phyloP scores from a whole-genome alignment of 2,329 filamentous ascomycete genomes.

The Stemphylium vesicarium region DNA sequence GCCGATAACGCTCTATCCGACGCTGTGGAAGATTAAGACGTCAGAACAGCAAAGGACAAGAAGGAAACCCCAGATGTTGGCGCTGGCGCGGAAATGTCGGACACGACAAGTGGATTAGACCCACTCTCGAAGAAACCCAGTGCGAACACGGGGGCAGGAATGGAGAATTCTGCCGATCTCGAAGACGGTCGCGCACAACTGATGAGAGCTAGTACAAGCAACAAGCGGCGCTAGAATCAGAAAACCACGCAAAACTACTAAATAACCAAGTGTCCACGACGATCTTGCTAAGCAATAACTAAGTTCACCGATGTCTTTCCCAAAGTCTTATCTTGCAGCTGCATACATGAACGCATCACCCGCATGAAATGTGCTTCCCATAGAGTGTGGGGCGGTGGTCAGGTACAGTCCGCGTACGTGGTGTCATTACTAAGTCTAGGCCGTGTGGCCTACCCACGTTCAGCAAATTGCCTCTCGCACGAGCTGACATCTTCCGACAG shows the following conservation, averaged over 20 bases:
- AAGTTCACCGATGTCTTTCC: neutral
- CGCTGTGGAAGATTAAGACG: slow-evolving; percentile 1
- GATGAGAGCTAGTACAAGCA: slow-evolving; percentile 4
- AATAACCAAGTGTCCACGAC: neutral
- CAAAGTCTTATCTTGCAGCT: neutral
- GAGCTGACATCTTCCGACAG: slow-evolving; percentile 6
- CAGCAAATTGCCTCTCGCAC: slow-evolving; percentile 7
- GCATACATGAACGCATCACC: neutral
- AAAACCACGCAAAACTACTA: neutral
- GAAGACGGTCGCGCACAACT: neutral
- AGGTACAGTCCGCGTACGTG: neutral
- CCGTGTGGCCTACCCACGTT: neutral
- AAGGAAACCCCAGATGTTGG: slow-evolving; percentile 1
- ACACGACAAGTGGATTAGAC: neutral
- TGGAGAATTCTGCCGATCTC: neutral
- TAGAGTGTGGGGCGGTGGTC: neutral
- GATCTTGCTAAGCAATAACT: slow-evolving; percentile 1
- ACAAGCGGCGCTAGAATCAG: neutral
- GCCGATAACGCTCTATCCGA: neutral
- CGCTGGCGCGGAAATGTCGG: slow-evolving; percentile 5
- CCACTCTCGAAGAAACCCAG: neutral
- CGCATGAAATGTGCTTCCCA: neutral
- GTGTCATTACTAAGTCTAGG: slow-evolving; percentile 1
- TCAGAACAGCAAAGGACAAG: neutral
- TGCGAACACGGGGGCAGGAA: neutral